phyloP scores from a whole-genome alignment of 139 green algal species.

The Chlamydomonas sp. region DNA sequence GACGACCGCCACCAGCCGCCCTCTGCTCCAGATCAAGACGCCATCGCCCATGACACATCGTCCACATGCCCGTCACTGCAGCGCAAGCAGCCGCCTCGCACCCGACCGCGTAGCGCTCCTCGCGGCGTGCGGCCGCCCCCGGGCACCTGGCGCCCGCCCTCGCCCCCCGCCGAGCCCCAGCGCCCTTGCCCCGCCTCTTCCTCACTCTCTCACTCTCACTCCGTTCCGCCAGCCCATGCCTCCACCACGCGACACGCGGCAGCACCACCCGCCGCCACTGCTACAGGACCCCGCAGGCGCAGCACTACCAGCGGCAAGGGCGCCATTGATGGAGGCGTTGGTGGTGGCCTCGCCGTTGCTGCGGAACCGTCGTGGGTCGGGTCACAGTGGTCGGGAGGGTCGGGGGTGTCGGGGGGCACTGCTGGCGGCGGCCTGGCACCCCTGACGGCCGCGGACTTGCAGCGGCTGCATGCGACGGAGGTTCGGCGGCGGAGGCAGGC shows the following conservation, averaged over 20 bases:
- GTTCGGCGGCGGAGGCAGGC: conserved; percentile 12
- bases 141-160: background rate
- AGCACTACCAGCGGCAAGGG: background rate
- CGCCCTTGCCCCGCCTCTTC: background rate
- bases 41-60: no score
- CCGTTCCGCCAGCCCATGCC: background rate
- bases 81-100: background rate
- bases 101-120: background rate
- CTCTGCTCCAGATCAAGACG: no score
- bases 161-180: background rate
- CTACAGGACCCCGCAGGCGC: background rate
- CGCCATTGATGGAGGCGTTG: background rate
- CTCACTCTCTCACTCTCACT: background rate
- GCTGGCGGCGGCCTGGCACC: background rate
- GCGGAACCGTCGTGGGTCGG: background rate
- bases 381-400: background rate
- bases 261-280: no score
- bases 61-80: no score
- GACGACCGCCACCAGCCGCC: no score
- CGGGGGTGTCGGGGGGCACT: background rate
- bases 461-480: conserved; percentile 15
- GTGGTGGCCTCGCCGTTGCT: background rate
- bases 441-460: conserved; percentile 6
- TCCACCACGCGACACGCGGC: no score
- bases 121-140: background rate